Base-by-base conservation (phyloP, 768 basidiomycete species). In the Paxillus rubicundulus region DNA sequence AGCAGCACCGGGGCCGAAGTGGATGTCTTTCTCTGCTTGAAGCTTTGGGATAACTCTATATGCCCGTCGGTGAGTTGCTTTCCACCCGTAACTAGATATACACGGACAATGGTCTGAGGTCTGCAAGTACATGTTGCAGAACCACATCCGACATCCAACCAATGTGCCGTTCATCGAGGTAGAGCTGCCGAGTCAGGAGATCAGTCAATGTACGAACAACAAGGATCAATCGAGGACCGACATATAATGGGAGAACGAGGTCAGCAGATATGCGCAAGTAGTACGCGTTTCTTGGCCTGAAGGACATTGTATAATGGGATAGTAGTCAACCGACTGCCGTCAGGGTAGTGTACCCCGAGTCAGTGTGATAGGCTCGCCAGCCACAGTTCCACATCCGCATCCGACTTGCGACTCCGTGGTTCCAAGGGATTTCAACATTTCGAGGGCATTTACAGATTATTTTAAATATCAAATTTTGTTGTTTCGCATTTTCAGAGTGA, bases 61-160 rank as follows among this genome's bases (percentile, higher is more conserved):
- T 33, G 5, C 17, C 30, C n/a, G 38, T 52, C 50, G 45, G 33
- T 34, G 38, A 47, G 36, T 6, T 50, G 9, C n/a, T 37, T 24
- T 9, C 6, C 17, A 24, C 24, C 3, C 7, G 24, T 39, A 34
- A n/a, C 20, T 17, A 24, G 6, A 50, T 41, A 53, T 38, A 50
- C 14, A 60, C 75, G 47, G 36, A 82, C 91, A 85, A 74, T 52
- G 88, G 86, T 57, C 87, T 79, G 43, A 97, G 69, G 66, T 92
- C 91, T 9, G 81, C 78, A 2, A 97, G 77, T 16, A 96, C 89
- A 60, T 84, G 81, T 62, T 93, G 92, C 2, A 96, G 74, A 38
- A 88, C 77, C 21, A 70, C 60, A 60, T 96, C 92, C 6, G 87
- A 84, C 92, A 97, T 96, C 94, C 94, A 97, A 50, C 84, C 77